Base-by-base conservation (phyloP, 2,329 filamentous ascomycete species). In the Aschersonia sp. region DNA sequence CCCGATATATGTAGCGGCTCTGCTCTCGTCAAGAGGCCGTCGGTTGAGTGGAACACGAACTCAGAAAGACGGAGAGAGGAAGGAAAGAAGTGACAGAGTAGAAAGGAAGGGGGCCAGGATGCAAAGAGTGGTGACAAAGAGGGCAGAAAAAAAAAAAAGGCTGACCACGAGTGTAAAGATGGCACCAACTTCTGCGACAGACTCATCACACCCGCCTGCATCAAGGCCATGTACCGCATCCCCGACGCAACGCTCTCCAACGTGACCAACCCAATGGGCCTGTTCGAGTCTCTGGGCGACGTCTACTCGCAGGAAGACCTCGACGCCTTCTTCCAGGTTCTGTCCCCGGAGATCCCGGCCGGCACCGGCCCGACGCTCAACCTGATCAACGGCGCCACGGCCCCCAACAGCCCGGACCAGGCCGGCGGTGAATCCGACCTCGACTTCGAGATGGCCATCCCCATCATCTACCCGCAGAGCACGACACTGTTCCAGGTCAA, bases 161-260 rank as follows among this genome's bases (percentile, higher is more conserved):
- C 22, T 22, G 22, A 22, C 22, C 22, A 22, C 4, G 22, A 22
- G 22, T 3, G 22, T 22, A 22, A 22, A 22, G 22, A 22, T 22
- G 22, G 22, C 22, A 22, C 22, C 22, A 22, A 22, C 22, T 22
- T 22, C 30, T 82, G 78, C 56, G 70, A 75, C 53, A 59, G 61
- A 11, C 69, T 72, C 55, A 77, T 81, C 52, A 79, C 75, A 0
- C 74, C 76, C 0, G 67, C 68, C 42, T 81, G 78, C 54, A 65
- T 78, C 46, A 66, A 68, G 42, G 67, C 71, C 5, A 60, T 75
- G 22, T 75, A 72, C 54, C 56, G 62, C 4, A 67, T 69, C 45
- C 66, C 73, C 12, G 54, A 63, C 11, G 67, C 65, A 11, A 60
- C 56, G 4, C 59, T 59, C 6, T 46, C 50, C 33, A 50, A 57